Conservation (phyloP, 805 yeast genomes). For the Lachancea nothofagi region DNA sequence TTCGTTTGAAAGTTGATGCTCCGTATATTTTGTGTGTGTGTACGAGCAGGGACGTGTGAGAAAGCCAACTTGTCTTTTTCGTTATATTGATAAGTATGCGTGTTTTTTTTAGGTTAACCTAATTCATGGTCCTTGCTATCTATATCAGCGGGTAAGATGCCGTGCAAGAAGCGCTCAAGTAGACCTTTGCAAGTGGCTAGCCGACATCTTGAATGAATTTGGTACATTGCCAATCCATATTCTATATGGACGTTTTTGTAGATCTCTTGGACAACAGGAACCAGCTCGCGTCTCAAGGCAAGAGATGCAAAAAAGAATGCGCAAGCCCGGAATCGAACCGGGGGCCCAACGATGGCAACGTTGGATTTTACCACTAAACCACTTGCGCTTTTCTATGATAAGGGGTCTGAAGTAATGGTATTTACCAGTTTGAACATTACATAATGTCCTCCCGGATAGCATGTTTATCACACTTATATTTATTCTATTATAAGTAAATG, state of each 20-base stretch:
- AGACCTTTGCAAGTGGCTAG: not conserved
- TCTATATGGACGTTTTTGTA: not conserved
- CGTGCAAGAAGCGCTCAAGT: too few species aligned
- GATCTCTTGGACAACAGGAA: not conserved
- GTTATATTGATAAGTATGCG: too few species aligned
- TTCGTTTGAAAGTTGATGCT: too few species aligned
- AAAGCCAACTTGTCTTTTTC: too few species aligned
- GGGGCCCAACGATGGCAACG: slow-evolving; percentile 32
- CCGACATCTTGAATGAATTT: not conserved
- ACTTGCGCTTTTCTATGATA: slow-evolving; percentile 14
- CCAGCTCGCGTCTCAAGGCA: not conserved
- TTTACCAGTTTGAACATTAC: too few species aligned
- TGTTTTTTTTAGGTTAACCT: not conserved
- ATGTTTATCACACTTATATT: too few species aligned
- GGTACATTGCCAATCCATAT: not conserved
- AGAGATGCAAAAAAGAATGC: slow-evolving; percentile 12
- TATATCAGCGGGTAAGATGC: too few species aligned
- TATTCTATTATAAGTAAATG: too few species aligned
- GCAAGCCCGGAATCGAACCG: slow-evolving; percentile 32
- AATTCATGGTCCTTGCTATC: not conserved
- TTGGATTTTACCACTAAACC: slow-evolving; percentile 29
- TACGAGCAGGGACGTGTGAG: too few species aligned
- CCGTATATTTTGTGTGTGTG: too few species aligned
- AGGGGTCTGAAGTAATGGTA: too few species aligned
- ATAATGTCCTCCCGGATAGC: too few species aligned